phyloP scores from a whole-genome alignment of 495 filamentous ascomycete genomes.

The Hypoxylon perforatum region DNA sequence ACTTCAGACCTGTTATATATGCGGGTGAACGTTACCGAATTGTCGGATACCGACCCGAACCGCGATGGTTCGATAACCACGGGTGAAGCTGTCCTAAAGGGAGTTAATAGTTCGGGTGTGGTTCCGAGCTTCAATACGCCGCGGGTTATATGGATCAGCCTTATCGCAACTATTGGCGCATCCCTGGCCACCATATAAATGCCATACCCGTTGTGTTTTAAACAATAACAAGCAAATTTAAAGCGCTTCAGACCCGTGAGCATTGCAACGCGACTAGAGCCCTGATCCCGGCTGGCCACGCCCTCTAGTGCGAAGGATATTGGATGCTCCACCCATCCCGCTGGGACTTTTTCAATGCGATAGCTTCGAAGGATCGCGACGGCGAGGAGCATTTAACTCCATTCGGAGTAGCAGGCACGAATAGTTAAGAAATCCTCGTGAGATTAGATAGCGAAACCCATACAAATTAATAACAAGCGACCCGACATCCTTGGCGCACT shows the following conservation, averaged over 20 bases:
- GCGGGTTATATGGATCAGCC: not conserved
- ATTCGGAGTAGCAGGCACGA: not conserved
- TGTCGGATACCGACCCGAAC: too few species aligned
- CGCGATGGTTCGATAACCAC: too few species aligned
- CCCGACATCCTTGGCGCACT: not conserved
- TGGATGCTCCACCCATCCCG: not conserved
- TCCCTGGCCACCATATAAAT: not conserved
- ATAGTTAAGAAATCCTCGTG: not conserved
- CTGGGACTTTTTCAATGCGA: not conserved
- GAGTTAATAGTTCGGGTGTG: not conserved
- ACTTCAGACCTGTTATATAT: too few species aligned
- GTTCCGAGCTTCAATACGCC: not conserved
- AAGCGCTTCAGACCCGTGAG: not conserved
- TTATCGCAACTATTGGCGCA: not conserved
- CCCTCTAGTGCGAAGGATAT: not conserved
- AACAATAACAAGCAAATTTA: too few species aligned
- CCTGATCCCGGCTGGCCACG: not conserved
- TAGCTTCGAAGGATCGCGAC: not conserved
- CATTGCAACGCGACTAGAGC: not conserved
- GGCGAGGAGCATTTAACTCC: not conserved
- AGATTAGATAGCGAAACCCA: not conserved
- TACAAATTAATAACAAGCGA: not conserved
- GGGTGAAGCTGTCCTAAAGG: not conserved
- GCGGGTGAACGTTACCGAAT: too few species aligned
- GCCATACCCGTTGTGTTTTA: too few species aligned